Percentiles rank a stretch among this genome's conserved stretches.
These are phyloP conservation scores for Funneliformis caledonium DNA, from an alignment of 371 early-diverging fungal species.

Conservation along the genomic window DNA sequence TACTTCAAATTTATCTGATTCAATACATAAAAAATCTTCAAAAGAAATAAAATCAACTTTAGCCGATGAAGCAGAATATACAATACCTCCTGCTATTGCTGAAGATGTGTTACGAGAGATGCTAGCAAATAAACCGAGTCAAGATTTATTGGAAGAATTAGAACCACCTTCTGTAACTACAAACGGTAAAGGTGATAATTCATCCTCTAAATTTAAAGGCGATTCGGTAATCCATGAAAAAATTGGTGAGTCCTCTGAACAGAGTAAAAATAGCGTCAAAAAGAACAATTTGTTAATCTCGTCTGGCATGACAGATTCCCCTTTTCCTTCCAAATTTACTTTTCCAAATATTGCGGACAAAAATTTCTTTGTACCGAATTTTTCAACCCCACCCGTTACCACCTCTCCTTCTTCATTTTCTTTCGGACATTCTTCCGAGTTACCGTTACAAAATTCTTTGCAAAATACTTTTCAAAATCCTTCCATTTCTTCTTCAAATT, in stretches of 20 bases:
- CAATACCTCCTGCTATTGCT: slow-evolving; percentile 39
- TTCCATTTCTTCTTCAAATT: slow-evolving; percentile 18
- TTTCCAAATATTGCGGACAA: slow-evolving; percentile 41
- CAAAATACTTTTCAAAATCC: not conserved
- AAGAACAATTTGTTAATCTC: slow-evolving; percentile 37
- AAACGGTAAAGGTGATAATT: slow-evolving; percentile 30
- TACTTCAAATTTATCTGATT: not conserved
- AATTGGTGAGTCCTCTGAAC: slow-evolving; percentile 38
- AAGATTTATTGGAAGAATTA: slow-evolving; percentile 33
- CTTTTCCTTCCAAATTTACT: slow-evolving; percentile 38
- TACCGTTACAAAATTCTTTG: slow-evolving; percentile 19
- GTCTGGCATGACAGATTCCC: slow-evolving; percentile 31
- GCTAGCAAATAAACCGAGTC: slow-evolving; percentile 38
- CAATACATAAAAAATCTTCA: not conserved
- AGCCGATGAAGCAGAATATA: slow-evolving; percentile 34
- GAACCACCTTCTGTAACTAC: not conserved
- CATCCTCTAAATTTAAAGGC: slow-evolving; percentile 28
- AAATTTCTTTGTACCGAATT: slow-evolving; percentile 40
- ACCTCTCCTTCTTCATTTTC: slow-evolving; percentile 15
- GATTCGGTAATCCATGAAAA: slow-evolving; percentile 27
- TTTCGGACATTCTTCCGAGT: slow-evolving; percentile 29
- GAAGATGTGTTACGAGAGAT: slow-evolving; percentile 37
- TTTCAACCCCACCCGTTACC: slow-evolving; percentile 9
- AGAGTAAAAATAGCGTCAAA: slow-evolving; percentile 27
- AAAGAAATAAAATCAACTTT: slow-evolving; percentile 30